Conservation (phyloP, 768 basidiomycete species). For the Amanita exitialis region DNA sequence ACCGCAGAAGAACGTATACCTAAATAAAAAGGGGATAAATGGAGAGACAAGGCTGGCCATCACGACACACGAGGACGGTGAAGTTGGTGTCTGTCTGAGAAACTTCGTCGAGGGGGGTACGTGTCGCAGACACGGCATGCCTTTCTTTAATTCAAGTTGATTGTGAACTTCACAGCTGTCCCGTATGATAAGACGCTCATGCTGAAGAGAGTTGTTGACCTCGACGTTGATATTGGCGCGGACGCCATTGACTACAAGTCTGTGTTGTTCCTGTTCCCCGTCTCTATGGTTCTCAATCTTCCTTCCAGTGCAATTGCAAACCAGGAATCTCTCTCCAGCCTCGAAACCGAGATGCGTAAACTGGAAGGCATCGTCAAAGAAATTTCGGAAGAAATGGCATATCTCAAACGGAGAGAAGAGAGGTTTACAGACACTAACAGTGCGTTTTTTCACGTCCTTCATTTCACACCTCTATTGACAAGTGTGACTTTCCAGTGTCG, state of each 20-base stretch:
- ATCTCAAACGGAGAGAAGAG: conserved; percentile 85
- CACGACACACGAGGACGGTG: conserved; percentile 87
- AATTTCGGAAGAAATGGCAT: conserved; percentile 87
- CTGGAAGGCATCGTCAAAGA: conserved; percentile 93
- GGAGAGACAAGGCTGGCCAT: conserved; percentile 90
- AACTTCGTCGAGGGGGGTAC: conserved; percentile 69
- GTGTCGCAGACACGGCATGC: conserved; percentile 17
- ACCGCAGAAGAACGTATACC: conserved; percentile 76
- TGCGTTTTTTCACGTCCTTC: conserved; percentile 28
- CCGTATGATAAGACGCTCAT: conserved; percentile 35
- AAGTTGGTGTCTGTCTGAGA: conserved; percentile 92
- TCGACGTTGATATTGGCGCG: conserved; percentile 96
- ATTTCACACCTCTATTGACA: not conserved
- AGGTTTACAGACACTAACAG: conserved; percentile 83
- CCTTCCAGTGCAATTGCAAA: conserved; percentile 85
- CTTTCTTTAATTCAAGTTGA: not conserved
- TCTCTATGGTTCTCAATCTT: not conserved
- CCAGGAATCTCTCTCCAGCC: conserved; percentile 89
- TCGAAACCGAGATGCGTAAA: conserved; percentile 98
- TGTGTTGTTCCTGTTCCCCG: conserved; percentile 16
- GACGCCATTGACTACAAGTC: conserved; percentile 99
- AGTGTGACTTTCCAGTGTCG: conserved; percentile 47
- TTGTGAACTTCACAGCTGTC: conserved; percentile 30
- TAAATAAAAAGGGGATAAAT: conserved; percentile 80
- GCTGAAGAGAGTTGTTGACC: conserved; percentile 65